Conservation (phyloP, 2,329 filamentous ascomycete genomes). For the Aspergillus bombycis region DNA sequence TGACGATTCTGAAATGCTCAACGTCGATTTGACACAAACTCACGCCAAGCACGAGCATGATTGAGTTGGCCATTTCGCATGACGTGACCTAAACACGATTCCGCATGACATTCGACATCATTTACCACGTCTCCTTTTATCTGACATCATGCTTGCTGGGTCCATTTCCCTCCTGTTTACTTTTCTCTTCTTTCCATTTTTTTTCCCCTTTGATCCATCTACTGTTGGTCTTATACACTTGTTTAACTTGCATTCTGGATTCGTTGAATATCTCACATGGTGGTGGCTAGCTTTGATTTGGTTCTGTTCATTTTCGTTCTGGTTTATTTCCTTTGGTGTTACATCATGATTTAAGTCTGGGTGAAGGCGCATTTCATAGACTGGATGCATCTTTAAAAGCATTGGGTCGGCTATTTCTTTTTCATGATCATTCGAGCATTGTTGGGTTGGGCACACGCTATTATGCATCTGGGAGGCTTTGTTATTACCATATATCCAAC, state of each 20-base stretch:
- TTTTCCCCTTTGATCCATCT: not conserved
- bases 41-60: slow-evolving; percentile 15
- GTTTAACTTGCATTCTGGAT: slow-evolving; percentile 15
- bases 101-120: slow-evolving; percentile 2
- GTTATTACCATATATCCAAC: slow-evolving; percentile 22
- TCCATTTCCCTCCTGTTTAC: not conserved
- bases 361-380: slow-evolving; percentile 41
- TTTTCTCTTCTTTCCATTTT: slow-evolving; percentile 3
- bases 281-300: slow-evolving; percentile 7
- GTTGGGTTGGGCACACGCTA: slow-evolving; percentile 30
- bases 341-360: slow-evolving; percentile 31
- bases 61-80: slow-evolving; percentile 8
- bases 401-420: slow-evolving; percentile 27
- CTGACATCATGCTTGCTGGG: slow-evolving; percentile 9
- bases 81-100: slow-evolving; percentile 6
- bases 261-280: slow-evolving; percentile 4
- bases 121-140: slow-evolving; percentile 18
- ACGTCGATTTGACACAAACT: slow-evolving; percentile 27
- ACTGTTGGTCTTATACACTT: slow-evolving; percentile 23
- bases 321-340: slow-evolving; percentile 17
- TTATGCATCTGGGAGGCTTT: slow-evolving; percentile 41
- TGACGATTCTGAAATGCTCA: slow-evolving; percentile 35
- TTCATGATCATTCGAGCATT: slow-evolving; percentile 27
- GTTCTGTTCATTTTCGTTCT: slow-evolving; percentile 7
- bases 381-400: slow-evolving; percentile 39